Conservation (phyloP, 148 eudicot species). For the Beta vulgaris region DNA sequence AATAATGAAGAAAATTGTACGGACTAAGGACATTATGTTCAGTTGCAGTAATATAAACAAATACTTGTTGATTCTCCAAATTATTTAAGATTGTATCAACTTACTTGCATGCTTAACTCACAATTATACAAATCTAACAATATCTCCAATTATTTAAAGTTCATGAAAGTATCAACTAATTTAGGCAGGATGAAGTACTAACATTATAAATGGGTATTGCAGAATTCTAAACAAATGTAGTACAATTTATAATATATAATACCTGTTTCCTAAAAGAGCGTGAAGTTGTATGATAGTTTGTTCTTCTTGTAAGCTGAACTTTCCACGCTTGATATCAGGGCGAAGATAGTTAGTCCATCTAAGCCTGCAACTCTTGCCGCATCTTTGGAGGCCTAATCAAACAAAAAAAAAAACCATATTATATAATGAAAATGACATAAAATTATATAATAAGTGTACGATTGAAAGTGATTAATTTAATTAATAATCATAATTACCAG, state of each 20-base stretch:
- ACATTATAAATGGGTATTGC: too few species aligned
- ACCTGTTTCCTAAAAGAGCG: conserved; percentile 97
- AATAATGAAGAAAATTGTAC: not conserved
- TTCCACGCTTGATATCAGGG: conserved; percentile 94
- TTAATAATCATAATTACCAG: conserved; percentile 39
- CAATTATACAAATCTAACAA: too few species aligned
- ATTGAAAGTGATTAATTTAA: not conserved
- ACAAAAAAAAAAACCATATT: not conserved
- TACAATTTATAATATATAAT: not conserved
- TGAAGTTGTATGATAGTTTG: conserved; percentile 98
- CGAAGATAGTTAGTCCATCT: conserved; percentile 95
- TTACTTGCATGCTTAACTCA: too few species aligned
- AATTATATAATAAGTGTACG: not conserved
- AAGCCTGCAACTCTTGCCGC: conserved; percentile 91
- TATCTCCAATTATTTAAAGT: too few species aligned
- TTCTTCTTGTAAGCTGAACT: conserved; percentile 86
- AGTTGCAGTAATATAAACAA: too few species aligned
- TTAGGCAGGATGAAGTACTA: too few species aligned
- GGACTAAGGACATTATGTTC: too few species aligned
- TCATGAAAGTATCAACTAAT: too few species aligned
- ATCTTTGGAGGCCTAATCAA: conserved; percentile 74
- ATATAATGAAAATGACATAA: conserved; percentile 5
- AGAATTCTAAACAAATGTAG: too few species aligned
- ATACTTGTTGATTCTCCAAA: too few species aligned
- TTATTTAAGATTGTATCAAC: too few species aligned